Base-by-base conservation (phyloP, 192 early-diverging fungal genomes). In the Coemansia sp. region DNA sequence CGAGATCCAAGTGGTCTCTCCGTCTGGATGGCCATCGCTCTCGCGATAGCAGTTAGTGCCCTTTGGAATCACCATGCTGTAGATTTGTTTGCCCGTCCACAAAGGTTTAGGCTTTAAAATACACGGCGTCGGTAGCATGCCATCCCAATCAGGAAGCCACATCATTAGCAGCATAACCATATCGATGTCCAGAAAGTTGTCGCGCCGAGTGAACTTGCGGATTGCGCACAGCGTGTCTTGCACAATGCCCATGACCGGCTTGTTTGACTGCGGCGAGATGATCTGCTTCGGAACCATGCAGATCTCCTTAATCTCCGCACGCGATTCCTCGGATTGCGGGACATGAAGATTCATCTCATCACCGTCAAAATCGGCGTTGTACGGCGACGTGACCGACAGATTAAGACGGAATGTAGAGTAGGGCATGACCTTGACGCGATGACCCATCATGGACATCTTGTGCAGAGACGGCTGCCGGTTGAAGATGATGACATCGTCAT, bases 371-470 rank as follows among this genome's bases (percentile, higher is more conserved):
- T 99, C 97, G 48, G 95, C 97, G 65, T 99, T 99, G 73, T 99
- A 99, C 21, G 97, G 97, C 48, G 93, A 89, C 7, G 95, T 97
- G 55, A 97, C 97, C 12, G 95, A 98, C 25, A 99, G 83, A 63
- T 98, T 99, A 32, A 99, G 82, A 21, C 97, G 88, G 86, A 99
- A 99, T 8, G 97, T 99, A 24, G 95, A 98, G 79, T 95, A 97
- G 4, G 97, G 97, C 97, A 99, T 97, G 38, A 99, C 93, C 64
- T 92, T 90, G 56, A 97, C 91, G 32, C 85, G 82, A 76, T 99
- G 97, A 7, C 94, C 97, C 97, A 99, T 99, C 97, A 99, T 99
- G 68, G 93, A 95, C 95, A 97, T 97, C 74, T 99, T 99, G 83
- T 99, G 97, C 56, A 99, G 82, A 44, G 93, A 95, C 7, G 97